A percentile compares a stretch with the other conserved stretches of the same genome.
Conservation (phyloP, 306 rosid species). For the Senna tora region DNA sequence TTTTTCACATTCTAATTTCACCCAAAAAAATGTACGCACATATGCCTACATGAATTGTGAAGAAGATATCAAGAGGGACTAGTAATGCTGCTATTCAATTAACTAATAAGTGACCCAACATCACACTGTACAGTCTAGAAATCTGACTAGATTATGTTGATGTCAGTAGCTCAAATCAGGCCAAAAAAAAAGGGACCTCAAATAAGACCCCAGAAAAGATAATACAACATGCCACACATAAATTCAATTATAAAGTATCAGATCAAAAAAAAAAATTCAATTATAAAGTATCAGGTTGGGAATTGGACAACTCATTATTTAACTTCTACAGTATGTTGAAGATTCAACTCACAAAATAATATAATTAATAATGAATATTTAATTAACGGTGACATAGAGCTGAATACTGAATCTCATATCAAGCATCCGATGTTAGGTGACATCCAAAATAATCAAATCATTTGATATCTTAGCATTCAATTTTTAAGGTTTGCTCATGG, state of each 20-base stretch:
- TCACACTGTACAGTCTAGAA: neutral
- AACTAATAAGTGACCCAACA: neutral
- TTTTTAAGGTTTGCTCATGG: constrained; percentile 4
- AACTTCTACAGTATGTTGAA: too few relatives aligned
- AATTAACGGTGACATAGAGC: neutral
- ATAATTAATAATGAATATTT: neutral
- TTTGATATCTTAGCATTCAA: neutral
- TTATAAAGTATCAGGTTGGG: neutral
- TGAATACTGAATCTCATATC: neutral
- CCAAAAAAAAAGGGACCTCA: too few relatives aligned
- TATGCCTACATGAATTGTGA: neutral
- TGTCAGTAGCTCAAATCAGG: neutral
- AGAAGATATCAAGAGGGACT: neutral
- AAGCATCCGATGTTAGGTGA: neutral
- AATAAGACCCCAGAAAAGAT: neutral
- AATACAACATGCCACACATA: constrained; percentile 2
- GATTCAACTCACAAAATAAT: neutral
- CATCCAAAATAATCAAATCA: neutral
- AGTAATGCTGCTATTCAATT: neutral
- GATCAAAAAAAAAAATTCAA: too few relatives aligned
- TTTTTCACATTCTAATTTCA: neutral
- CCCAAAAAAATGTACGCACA: neutral
- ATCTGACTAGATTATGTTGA: neutral
- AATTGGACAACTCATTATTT: neutral
- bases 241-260: neutral